phyloP scores from a whole-genome alignment of 495 filamentous ascomycete species.

The Neurospora tetrasperma region DNA sequence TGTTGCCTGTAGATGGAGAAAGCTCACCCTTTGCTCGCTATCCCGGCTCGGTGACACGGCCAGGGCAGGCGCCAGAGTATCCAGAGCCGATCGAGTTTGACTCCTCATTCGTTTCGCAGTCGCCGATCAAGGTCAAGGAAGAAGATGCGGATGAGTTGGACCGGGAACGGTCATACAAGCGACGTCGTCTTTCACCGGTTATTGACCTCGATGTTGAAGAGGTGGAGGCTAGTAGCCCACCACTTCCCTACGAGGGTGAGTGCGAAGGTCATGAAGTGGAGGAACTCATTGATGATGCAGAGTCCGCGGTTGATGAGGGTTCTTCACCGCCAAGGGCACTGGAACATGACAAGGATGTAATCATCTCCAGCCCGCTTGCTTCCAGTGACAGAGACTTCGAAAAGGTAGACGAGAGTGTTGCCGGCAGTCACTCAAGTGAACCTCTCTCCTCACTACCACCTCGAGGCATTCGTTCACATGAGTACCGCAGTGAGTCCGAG shows the following conservation, averaged over 20 bases:
- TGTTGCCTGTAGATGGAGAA: constrained; percentile 6
- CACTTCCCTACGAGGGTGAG: not conserved
- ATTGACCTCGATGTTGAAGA: constrained; percentile 7
- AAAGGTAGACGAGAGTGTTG: not conserved
- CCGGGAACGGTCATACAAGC: constrained; percentile 15
- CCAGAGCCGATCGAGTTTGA: constrained; percentile 28
- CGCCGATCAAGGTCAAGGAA: constrained; percentile 6
- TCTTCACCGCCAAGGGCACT: not conserved
- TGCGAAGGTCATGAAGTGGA: constrained; percentile 1
- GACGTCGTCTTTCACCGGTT: constrained; percentile 15
- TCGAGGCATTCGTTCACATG: not conserved
- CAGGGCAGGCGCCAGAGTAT: constrained; percentile 4
- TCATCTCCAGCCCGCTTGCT: not conserved
- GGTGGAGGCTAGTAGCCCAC: constrained; percentile 5
- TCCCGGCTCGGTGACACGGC: not conserved
- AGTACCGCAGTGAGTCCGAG: not conserved
- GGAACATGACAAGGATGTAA: not conserved
- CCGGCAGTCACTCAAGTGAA: not conserved
- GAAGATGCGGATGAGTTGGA: constrained; percentile 1
- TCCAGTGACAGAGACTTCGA: not conserved
- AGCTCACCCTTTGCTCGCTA: constrained; percentile 3
- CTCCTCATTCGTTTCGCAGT: constrained; percentile 17
- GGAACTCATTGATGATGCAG: constrained; percentile 17
- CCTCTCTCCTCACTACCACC: not conserved
- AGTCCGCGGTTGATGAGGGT: constrained; percentile 8